Conservation (phyloP, 2,329 filamentous ascomycete species). For the Bipolaris zeicola region DNA sequence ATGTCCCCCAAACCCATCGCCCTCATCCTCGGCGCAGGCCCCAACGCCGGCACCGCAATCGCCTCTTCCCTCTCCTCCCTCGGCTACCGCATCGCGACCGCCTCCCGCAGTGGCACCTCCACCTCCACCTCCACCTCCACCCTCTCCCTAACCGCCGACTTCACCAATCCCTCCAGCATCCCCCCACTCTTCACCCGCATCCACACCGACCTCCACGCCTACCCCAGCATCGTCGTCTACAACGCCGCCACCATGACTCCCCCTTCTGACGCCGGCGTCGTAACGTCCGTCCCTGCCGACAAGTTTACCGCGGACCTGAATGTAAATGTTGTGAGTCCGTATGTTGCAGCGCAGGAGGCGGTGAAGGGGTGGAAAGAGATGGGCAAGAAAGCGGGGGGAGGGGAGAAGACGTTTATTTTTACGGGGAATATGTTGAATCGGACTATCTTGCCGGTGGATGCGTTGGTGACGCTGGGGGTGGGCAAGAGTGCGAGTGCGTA, state of each 20-base stretch:
- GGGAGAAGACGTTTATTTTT: background rate
- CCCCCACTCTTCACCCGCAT: background rate
- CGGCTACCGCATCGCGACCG: constrained; percentile 29
- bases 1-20: constrained; percentile 27
- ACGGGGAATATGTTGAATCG: background rate
- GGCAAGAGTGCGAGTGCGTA: background rate
- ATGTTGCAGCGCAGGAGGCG: background rate
- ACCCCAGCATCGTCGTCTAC: background rate
- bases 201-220: background rate
- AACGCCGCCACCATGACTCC: background rate
- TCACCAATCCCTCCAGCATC: background rate
- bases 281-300: background rate
- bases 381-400: background rate
- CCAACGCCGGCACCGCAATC: constrained; percentile 28
- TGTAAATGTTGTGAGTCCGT: background rate
- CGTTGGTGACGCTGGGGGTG: background rate
- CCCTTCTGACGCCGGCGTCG: background rate
- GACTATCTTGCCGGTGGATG: background rate
- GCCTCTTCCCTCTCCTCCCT: constrained; percentile 19
- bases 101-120: background rate
- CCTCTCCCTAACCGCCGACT: background rate
- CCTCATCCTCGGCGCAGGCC: constrained; percentile 36
- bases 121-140: background rate
- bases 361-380: background rate
- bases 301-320: background rate